Conservation (phyloP, 805 yeast species). For the Metahyphopichia silvanorum region DNA sequence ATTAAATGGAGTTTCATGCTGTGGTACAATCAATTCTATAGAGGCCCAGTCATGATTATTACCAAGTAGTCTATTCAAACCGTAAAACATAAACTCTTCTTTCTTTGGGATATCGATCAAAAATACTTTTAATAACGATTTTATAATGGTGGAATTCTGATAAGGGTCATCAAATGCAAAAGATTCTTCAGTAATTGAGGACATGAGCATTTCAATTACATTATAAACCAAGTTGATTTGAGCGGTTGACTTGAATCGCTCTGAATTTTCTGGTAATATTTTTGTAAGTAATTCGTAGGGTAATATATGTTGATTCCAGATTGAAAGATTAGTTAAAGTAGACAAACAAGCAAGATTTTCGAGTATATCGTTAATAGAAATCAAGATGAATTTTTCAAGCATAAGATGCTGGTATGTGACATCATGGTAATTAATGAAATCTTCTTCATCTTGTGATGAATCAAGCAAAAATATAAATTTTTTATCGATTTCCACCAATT, state of each 20-base stretch:
- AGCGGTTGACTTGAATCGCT: constrained; percentile 28
- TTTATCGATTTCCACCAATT: constrained; percentile 13
- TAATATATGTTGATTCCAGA: constrained; percentile 27
- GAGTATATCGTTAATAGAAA: constrained; percentile 53
- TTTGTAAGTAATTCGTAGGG: constrained; percentile 30
- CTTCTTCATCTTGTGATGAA: constrained; percentile 22
- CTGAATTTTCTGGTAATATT: constrained; percentile 50
- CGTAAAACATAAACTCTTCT: constrained; percentile 45
- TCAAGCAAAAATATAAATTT: constrained; percentile 24
- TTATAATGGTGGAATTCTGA: constrained; percentile 15
- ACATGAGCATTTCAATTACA: constrained; percentile 50
- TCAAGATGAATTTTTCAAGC: constrained; percentile 48
- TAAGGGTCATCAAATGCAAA: constrained; percentile 19
- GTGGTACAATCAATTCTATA: constrained; percentile 42
- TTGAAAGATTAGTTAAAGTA: constrained; percentile 13
- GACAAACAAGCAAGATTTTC: constrained; percentile 41
- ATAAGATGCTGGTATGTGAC: constrained; percentile 28
- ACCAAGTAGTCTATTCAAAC: constrained; percentile 54
- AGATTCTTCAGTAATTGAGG: constrained; percentile 32
- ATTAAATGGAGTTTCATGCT: constrained; percentile 15
- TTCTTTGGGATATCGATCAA: constrained; percentile 40
- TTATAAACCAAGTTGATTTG: constrained; percentile 52
- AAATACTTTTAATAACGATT: constrained; percentile 31
- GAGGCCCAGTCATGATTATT: constrained; percentile 43
- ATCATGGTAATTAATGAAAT: constrained; percentile 23